Base-by-base conservation (phyloP, 73 alveolate species). In the Tetrahymena elliotti region DNA sequence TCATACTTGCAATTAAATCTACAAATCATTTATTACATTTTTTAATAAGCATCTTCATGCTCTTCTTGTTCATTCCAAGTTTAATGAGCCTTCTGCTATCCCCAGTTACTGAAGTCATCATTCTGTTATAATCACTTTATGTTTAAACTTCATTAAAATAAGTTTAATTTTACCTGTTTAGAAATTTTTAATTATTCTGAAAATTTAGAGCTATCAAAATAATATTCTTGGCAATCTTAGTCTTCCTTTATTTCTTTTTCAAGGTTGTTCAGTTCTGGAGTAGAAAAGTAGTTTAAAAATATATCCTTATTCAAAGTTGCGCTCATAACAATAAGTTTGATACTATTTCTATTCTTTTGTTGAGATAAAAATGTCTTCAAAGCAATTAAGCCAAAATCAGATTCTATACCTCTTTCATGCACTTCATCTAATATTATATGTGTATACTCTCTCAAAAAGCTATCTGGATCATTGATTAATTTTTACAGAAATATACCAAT, bases 401-500 rank as follows among this genome's bases (percentile, higher is more conserved):
- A 98, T 83, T 98, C 99, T 34, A 97, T 95, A 95, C 98, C 99
- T 96, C 99, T 98, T 97, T 99, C 99, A 96, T 99, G 99, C 3
- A 99, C 99, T 97, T 99, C 99, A 96, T 99, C 99, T 95, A 99
- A 95, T 20, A 99, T 98, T 52, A 99, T 97, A 83, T 97, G 98
- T 31, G 99, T 95, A 93, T 97, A 98, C 53, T 96, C 97, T 33
- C 93, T 94, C 18, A 98, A 41, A 27, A 96, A 92, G 31, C 93
- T 83, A 82, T 97, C 98, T 31, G 98, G 97, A 38, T 98, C 98
- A 94, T 98, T 98, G 20, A 98, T 98, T 34, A 98, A 38, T 92
- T 98, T 97, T 93, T 98, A 97, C 68, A 98, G 96, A 37, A 94
- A 94, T 33, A 94, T 84, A 34, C 98, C 98, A 34, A 97, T 96